These are phyloP conservation scores for Ceratocystis smalleyi DNA, from an alignment of 2,329 filamentous ascomycete species.

Conservation along the genomic window DNA sequence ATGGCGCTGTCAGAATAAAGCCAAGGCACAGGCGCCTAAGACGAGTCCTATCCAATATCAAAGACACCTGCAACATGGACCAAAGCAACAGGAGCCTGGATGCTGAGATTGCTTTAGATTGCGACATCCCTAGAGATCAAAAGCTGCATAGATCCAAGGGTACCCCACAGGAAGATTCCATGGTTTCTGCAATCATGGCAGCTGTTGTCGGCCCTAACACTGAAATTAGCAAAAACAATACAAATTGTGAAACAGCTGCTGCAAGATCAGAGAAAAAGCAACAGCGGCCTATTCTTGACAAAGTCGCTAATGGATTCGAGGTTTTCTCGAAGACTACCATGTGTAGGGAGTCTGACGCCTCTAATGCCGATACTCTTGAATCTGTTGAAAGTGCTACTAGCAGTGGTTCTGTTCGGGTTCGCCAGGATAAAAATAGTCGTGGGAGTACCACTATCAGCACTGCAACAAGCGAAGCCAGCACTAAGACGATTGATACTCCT, in stretches of 20 bases:
- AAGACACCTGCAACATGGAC: neutral
- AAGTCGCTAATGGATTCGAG: neutral
- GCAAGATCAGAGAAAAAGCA: neutral
- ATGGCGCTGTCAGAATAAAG: neutral
- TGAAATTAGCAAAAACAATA: neutral
- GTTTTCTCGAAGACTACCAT: neutral
- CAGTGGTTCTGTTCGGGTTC: neutral
- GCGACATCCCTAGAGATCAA: neutral
- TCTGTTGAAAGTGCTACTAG: neutral
- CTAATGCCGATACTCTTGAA: neutral
- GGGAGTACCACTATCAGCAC: neutral
- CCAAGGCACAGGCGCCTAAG: conserved; percentile 8
- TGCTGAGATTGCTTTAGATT: neutral
- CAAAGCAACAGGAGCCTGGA: neutral
- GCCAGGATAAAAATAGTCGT: neutral
- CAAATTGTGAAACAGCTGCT: neutral
- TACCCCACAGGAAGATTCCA: neutral
- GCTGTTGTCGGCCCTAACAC: neutral
- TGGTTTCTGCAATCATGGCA: neutral
- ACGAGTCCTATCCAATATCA: conserved; percentile 12
- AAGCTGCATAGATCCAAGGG: neutral
- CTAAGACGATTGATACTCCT: neutral
- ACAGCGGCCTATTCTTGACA: neutral
- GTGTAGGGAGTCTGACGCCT: neutral
- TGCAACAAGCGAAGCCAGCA: neutral